These are phyloP conservation scores for Blastobotrys raffinosifermentans DNA, from an alignment of 1,139 yeast genomes.

Conservation along the genomic window DNA sequence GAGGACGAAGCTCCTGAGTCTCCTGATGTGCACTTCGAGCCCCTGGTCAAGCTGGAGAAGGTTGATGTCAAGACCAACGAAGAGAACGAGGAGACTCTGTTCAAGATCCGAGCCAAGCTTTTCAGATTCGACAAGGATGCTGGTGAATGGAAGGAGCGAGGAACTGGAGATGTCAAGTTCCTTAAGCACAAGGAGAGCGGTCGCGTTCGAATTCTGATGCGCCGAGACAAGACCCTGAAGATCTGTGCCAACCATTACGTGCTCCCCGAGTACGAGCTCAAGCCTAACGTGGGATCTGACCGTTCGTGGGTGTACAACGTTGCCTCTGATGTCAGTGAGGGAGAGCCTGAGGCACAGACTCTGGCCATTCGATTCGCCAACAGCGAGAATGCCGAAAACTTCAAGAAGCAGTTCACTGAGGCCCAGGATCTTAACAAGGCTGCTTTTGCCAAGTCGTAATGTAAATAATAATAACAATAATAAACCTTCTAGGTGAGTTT, in stretches of 20 bases:
- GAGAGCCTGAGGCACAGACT: conserved; percentile 93
- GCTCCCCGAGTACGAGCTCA: conserved; percentile 75
- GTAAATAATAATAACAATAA: too few species aligned
- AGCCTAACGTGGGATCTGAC: conserved; percentile 93
- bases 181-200: conserved; percentile 77
- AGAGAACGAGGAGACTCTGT: conserved; percentile 86
- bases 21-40: conserved; percentile 95
- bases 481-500: too few species aligned
- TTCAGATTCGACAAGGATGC: conserved; percentile 72
- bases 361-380: conserved; percentile 96
- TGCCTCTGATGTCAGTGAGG: conserved; percentile 92
- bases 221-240: conserved; percentile 97
- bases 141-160: conserved; percentile 99
- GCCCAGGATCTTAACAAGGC: conserved; percentile 64
- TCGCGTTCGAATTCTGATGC: conserved; percentile 89
- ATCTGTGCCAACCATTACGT: conserved; percentile 96
- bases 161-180: conserved; percentile 97
- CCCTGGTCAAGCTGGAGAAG: conserved; percentile 87
- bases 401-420: conserved; percentile 84
- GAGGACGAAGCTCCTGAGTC: conserved; percentile 72
- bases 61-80: conserved; percentile 97
- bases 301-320: conserved; percentile 98
- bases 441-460: too few species aligned
- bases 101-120: conserved; percentile 82
- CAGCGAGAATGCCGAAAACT: conserved; percentile 94